A percentile compares a stretch with the other conserved stretches of the same genome.
phyloP scores from a whole-genome alignment of 441 rosid genomes.

The Aleurites moluccanus region DNA sequence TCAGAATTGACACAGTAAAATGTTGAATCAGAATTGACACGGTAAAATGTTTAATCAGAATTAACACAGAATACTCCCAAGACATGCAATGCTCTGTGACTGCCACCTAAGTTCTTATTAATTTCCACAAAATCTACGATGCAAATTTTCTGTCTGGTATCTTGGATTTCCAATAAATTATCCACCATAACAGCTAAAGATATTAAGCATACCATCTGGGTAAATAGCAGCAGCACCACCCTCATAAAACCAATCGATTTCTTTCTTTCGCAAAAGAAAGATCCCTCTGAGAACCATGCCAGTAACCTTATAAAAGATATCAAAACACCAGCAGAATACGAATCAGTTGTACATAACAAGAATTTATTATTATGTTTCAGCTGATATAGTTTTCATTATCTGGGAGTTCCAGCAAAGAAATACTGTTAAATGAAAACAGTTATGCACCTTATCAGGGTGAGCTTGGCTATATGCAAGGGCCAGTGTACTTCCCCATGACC shows the following conservation, averaged over 20 bases:
- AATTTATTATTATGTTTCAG: not conserved
- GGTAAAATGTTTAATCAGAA: not conserved
- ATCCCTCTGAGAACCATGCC: constrained; percentile 93
- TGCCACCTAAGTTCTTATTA: not conserved
- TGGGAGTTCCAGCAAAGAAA: constrained; percentile 4
- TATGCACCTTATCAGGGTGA: constrained; percentile 74
- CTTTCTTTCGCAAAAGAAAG: constrained; percentile 88
- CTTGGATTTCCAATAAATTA: constrained; percentile 2
- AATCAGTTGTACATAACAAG: constrained; percentile 13
- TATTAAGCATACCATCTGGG: constrained; percentile 73
- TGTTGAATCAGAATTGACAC: not conserved
- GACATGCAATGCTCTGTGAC: not conserved
- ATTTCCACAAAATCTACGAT: constrained; percentile 4
- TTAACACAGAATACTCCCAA: not conserved
- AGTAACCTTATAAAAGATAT: constrained; percentile 52
- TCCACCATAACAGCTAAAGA: constrained; percentile 11
- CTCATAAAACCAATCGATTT: constrained; percentile 95
- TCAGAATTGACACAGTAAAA: constrained; percentile 2
- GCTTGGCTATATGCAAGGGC: constrained; percentile 84
- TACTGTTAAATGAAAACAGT: constrained; percentile 14
- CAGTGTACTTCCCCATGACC: constrained; percentile 97
- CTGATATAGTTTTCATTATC: constrained; percentile 11
- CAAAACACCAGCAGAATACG: constrained; percentile 13
- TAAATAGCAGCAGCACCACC: constrained; percentile 95
- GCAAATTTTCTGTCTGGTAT: not conserved